Evolutionary conservation across 208 protist species (phyloP).

Genomic region (Naegleria fowleri): DNA sequence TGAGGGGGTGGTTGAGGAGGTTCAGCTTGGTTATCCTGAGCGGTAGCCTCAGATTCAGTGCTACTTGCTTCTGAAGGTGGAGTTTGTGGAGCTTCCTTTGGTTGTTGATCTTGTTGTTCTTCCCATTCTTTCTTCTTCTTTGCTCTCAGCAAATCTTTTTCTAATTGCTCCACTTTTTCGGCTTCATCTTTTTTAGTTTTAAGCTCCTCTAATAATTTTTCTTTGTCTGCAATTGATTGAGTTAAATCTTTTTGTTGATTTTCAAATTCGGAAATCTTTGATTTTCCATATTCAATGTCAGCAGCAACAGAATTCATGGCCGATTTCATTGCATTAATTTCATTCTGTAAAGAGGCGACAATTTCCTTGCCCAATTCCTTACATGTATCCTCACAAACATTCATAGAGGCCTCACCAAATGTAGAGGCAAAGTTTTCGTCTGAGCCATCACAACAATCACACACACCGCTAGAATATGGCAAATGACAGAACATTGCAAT

Average conservation of each 20-base stretch:
- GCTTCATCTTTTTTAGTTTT: not conserved
- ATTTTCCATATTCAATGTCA: not conserved
- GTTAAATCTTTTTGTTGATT: not conserved
- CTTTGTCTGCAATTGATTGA: not conserved
- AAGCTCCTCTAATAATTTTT: not conserved
- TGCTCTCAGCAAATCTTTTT: not conserved
- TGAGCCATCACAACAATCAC: slow-evolving; percentile 85
- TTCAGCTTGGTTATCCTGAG: not conserved
- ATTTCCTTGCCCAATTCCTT: not conserved
- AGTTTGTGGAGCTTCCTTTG: not conserved
- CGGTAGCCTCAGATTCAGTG: not conserved
- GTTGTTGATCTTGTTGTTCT: not conserved
- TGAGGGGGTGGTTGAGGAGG: not conserved
- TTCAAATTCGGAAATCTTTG: not conserved
- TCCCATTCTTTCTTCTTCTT: not conserved
- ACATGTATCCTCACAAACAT: not conserved
- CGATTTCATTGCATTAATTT: not conserved
- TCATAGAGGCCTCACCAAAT: not conserved
- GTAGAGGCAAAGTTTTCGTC: slow-evolving; percentile 58
- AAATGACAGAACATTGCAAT: not conserved
- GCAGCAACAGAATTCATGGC: too few species aligned
- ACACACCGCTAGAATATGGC: not conserved
- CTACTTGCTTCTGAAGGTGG: not conserved
- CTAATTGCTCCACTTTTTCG: not conserved
- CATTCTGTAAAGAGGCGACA: not conserved